Evolutionary conservation across 441 rosid species (phyloP).

Genomic region (Pelargonium australe): DNA sequence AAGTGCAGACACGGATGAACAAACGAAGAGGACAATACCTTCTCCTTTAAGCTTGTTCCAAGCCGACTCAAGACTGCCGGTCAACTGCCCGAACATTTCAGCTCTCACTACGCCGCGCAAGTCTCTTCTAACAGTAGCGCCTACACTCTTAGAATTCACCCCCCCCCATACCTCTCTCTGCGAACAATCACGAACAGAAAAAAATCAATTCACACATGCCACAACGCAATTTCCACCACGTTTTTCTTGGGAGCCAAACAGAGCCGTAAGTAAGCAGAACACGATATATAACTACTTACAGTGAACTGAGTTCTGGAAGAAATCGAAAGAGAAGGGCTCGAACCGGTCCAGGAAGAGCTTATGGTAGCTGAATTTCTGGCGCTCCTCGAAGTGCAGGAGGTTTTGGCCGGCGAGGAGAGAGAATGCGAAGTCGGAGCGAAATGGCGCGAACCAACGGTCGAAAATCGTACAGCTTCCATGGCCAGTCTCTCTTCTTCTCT

Average conservation of each 20-base stretch:
- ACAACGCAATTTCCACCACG: not conserved
- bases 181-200: constrained; percentile 10
- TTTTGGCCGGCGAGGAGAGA: constrained; percentile 19
- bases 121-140: constrained; percentile 28
- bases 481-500: not conserved
- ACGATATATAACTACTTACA: constrained; percentile 30
- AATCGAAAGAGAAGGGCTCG: constrained; percentile 36
- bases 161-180: constrained; percentile 63
- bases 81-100: constrained; percentile 95
- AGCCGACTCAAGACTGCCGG: constrained; percentile 86
- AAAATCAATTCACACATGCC: not conserved
- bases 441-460: constrained; percentile 45
- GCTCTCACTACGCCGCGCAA: constrained; percentile 49
- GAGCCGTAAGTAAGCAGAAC: not conserved
- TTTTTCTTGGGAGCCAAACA: constrained; percentile 8
- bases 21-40: constrained; percentile 37
- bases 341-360: constrained; percentile 37
- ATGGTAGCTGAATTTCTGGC: constrained; percentile 22
- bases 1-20: not conserved
- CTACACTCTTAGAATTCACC: constrained; percentile 48
- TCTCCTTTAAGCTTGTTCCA: constrained; percentile 97
- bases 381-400: constrained; percentile 21
- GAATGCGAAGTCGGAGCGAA: constrained; percentile 26
- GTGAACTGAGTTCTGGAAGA: constrained; percentile 46
- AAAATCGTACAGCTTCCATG: constrained; percentile 52